Evolutionary conservation across 495 filamentous ascomycete genomes (phyloP).

Genomic region (Staphylotrichum longicolle): DNA sequence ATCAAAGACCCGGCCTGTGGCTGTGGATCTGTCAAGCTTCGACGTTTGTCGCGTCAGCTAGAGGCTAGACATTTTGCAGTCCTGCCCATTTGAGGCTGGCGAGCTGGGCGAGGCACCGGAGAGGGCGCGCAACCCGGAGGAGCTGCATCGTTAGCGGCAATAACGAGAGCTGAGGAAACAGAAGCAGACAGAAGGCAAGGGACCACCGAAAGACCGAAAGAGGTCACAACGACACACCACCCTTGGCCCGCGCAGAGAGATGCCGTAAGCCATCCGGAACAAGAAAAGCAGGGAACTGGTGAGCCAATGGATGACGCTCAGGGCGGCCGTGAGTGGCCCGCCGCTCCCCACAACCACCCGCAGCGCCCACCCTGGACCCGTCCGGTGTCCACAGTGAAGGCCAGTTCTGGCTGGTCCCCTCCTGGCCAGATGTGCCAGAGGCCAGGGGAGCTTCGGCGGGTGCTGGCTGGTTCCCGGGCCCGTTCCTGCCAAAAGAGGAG

Average conservation of each 20-base stretch:
- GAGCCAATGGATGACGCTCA: slow-evolving; percentile 19
- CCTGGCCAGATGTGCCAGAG: background rate
- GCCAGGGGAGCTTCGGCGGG: no score
- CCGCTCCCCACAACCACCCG: slow-evolving; percentile 27
- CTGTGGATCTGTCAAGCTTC: slow-evolving; percentile 6
- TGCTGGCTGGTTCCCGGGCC: no score
- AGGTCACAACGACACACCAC: background rate
- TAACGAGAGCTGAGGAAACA: slow-evolving; percentile 26
- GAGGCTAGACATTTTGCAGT: background rate
- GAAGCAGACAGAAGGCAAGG: slow-evolving; percentile 35
- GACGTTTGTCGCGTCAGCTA: slow-evolving; percentile 2
- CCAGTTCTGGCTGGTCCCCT: background rate
- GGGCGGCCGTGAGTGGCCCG: slow-evolving; percentile 13
- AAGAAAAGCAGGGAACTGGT: slow-evolving; percentile 16
- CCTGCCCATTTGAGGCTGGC: slow-evolving; percentile 7
- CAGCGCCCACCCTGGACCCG: slow-evolving; percentile 16
- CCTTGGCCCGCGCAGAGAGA: slow-evolving; percentile 20
- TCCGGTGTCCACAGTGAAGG: slow-evolving; percentile 10
- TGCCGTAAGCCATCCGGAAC: slow-evolving; percentile 34
- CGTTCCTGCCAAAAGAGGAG: no score
- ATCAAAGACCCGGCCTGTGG: slow-evolving; percentile 1
- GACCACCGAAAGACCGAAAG: slow-evolving; percentile 25
- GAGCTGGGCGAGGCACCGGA: background rate
- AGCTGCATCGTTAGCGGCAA: slow-evolving; percentile 25
- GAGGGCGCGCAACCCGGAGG: slow-evolving; percentile 7